A percentile compares a stretch with the other conserved stretches of the same genome.
Conservation (phyloP, 352 stramenopile genomes). For the Globisporangium spinosum region DNA sequence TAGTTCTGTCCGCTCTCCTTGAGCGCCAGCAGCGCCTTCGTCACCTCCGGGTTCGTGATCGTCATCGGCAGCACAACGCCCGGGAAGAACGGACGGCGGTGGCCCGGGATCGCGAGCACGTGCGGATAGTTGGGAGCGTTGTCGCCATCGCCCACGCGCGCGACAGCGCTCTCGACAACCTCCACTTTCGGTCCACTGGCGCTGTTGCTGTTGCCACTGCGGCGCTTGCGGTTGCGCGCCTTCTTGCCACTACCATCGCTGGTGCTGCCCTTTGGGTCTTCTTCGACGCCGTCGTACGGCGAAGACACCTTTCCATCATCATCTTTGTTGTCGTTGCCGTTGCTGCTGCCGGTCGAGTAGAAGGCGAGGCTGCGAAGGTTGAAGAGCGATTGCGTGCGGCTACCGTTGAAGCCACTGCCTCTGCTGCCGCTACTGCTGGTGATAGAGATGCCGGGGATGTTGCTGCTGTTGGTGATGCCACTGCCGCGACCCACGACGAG, state of each 20-base stretch:
- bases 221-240: conserved; percentile 2
- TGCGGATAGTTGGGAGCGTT: conserved; percentile 65
- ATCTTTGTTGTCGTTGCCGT: conserved; percentile 20
- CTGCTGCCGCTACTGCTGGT: conserved; percentile 1
- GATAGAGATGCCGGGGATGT: neutral
- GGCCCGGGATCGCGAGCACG: conserved; percentile 72
- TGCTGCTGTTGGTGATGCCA: neutral
- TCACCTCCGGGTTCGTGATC: conserved; percentile 82
- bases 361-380: conserved; percentile 10
- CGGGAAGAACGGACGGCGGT: conserved; percentile 78
- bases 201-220: conserved; percentile 7
- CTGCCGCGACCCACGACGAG: neutral
- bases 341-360: conserved; percentile 29
- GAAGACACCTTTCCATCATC: conserved; percentile 23
- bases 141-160: conserved; percentile 60
- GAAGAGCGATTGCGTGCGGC: conserved; percentile 4
- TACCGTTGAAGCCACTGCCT: neutral
- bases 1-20: conserved; percentile 88
- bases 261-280: neutral
- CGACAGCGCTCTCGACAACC: conserved; percentile 63
- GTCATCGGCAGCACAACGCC: conserved; percentile 83
- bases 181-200: conserved; percentile 33
- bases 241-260: neutral
- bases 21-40: conserved; percentile 86
- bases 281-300: conserved; percentile 12